Conservation (phyloP, 1,139 yeast genomes). For the Pichia sp. region DNA sequence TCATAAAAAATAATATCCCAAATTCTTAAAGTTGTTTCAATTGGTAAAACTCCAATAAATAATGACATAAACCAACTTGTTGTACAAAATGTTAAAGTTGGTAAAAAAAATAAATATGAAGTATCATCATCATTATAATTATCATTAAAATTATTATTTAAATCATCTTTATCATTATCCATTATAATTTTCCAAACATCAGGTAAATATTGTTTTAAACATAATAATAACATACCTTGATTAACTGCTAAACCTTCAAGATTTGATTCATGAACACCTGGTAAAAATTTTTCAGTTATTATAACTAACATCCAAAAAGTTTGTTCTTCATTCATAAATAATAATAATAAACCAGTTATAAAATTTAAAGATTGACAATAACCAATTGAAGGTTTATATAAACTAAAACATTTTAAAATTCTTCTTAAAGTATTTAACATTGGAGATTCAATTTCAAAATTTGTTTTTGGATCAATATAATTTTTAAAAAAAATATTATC, state of each 20-base stretch:
- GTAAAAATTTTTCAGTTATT: constrained; percentile 75
- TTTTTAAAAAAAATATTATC: constrained; percentile 70
- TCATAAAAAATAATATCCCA: constrained; percentile 97
- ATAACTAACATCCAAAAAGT: constrained; percentile 96
- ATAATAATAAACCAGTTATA: constrained; percentile 73
- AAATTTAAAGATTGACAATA: constrained; percentile 94
- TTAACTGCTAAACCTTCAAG: constrained; percentile 93
- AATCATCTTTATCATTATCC: constrained; percentile 15
- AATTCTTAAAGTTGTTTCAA: constrained; percentile 77
- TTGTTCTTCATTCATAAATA: constrained; percentile 90
- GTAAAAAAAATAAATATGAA: constrained; percentile 60
- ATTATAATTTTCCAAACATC: constrained; percentile 59
- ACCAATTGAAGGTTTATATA: constrained; percentile 84
- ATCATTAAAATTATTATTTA: constrained; percentile 1
- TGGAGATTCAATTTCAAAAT: constrained; percentile 37
- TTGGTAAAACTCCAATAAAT: constrained; percentile 81
- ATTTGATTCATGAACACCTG: constrained; percentile 86
- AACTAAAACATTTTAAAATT: constrained; percentile 77
- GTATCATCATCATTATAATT: constrained; percentile 12
- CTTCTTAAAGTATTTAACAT: constrained; percentile 70
- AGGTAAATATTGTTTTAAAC: constrained; percentile 79
- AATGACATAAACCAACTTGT: constrained; percentile 98
- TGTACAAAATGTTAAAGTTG: constrained; percentile 88
- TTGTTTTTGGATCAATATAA: constrained; percentile 2
- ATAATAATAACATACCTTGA: constrained; percentile 89